Conservation (phyloP, 2,329 filamentous ascomycete species). For the Hypoxylon sp. region DNA sequence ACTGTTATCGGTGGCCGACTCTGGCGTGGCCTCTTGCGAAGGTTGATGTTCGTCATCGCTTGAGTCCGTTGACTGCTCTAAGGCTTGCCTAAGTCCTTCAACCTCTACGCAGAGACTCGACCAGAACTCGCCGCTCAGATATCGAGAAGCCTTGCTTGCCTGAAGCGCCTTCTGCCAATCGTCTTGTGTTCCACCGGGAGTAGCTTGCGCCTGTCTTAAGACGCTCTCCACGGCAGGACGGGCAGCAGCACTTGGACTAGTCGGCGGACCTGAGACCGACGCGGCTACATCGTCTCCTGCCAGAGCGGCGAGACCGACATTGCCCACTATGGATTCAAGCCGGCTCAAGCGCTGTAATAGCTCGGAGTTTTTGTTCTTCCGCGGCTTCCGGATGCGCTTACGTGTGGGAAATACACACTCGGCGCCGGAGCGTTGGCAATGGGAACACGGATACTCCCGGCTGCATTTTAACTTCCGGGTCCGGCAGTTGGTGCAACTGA, state of each 20-base stretch:
- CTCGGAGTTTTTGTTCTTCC: constrained; percentile 61
- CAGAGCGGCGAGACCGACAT: constrained; percentile 56
- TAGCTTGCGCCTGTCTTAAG: not conserved
- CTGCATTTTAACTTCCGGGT: constrained; percentile 75
- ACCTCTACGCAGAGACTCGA: constrained; percentile 61
- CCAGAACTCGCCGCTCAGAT: constrained; percentile 63
- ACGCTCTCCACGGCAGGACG: not conserved
- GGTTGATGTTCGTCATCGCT: constrained; percentile 57
- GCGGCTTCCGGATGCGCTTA: constrained; percentile 60
- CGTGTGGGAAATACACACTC: constrained; percentile 65
- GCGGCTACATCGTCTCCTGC: constrained; percentile 7
- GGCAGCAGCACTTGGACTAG: not conserved
- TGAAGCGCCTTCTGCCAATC: constrained; percentile 22
- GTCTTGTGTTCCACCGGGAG: constrained; percentile 12
- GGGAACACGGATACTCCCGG: constrained; percentile 68
- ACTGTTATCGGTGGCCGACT: constrained; percentile 36
- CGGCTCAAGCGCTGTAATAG: constrained; percentile 62
- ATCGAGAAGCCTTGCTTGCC: constrained; percentile 53
- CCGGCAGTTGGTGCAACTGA: constrained; percentile 73
- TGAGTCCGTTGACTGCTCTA: constrained; percentile 61
- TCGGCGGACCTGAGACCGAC: not conserved
- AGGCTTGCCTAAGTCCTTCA: constrained; percentile 61
- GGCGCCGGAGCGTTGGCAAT: constrained; percentile 64
- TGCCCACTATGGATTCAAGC: constrained; percentile 63
- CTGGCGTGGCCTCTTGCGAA: constrained; percentile 43